phyloP scores from a whole-genome alignment of 306 rosid genomes.

The Parietaria judaica region DNA sequence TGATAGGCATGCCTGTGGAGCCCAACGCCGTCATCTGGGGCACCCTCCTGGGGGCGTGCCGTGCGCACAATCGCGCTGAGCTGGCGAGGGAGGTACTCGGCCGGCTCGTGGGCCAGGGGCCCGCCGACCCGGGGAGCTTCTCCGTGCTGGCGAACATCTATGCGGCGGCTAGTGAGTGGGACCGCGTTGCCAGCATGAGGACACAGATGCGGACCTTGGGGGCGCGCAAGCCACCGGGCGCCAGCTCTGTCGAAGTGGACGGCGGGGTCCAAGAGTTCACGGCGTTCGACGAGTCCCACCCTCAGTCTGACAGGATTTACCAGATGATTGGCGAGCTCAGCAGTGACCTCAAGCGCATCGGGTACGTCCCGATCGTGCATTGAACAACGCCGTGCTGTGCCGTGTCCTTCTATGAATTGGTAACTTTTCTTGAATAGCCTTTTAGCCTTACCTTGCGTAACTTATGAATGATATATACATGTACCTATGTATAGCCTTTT shows the following conservation, averaged over 20 bases:
- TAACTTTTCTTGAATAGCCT: too few relatives aligned
- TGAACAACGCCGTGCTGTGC: conserved; percentile 14
- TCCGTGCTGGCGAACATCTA: conserved; percentile 75
- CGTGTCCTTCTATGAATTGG: too few relatives aligned
- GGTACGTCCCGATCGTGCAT: conserved; percentile 27
- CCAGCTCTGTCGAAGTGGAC: conserved; percentile 65
- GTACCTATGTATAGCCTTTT: too few relatives aligned
- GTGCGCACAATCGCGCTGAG: conserved; percentile 62
- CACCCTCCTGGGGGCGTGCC: conserved; percentile 75
- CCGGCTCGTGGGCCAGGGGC: conserved; percentile 28
- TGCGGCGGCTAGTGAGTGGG: conserved; percentile 79
- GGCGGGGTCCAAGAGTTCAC: conserved; percentile 73
- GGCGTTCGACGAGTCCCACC: conserved; percentile 62
- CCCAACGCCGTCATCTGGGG: conserved; percentile 65
- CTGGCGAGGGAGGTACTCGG: conserved; percentile 51
- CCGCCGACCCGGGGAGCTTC: conserved; percentile 55
- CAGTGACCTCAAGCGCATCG: conserved; percentile 42
- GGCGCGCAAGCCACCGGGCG: conserved; percentile 67
- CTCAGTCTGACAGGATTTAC: conserved; percentile 58
- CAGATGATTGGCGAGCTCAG: conserved; percentile 57
- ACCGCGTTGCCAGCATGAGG: conserved; percentile 49
- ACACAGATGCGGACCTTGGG: conserved; percentile 51
- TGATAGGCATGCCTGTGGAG: conserved; percentile 64
- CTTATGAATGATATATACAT: too few relatives aligned
- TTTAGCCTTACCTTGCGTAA: too few relatives aligned